Conservation (phyloP, 352 stramenopile species). For the Blastocystis sp. region DNA sequence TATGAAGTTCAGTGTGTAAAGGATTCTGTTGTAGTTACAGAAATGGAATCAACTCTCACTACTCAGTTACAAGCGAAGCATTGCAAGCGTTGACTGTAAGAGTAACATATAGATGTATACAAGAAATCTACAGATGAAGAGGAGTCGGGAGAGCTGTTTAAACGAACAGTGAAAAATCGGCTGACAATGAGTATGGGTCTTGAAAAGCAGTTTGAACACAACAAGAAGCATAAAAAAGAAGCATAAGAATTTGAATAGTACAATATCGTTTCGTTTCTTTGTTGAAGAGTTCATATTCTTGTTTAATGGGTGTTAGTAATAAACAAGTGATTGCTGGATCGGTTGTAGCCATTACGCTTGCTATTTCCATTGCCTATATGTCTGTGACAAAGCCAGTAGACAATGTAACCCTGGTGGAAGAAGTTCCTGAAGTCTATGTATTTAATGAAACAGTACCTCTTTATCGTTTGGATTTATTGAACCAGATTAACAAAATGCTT, state of each 20-base stretch:
- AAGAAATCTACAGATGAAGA: constrained; percentile 45
- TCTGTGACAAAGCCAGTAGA: not conserved
- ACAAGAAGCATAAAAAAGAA: constrained; percentile 29
- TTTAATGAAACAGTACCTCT: constrained; percentile 2
- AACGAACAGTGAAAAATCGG: constrained; percentile 28
- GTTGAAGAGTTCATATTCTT: not conserved
- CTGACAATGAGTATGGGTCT: not conserved
- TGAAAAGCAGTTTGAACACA: constrained; percentile 57
- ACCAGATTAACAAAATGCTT: constrained; percentile 27
- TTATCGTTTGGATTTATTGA: not conserved
- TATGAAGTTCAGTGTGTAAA: constrained; percentile 10
- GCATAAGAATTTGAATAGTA: not conserved
- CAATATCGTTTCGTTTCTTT: not conserved
- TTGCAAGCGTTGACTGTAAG: not conserved
- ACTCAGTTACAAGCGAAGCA: not conserved
- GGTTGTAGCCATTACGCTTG: not conserved
- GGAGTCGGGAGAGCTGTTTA: constrained; percentile 64
- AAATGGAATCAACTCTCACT: not conserved
- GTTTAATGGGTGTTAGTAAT: not conserved
- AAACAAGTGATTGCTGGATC: not conserved
- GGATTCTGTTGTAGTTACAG: not conserved
- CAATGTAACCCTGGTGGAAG: not conserved
- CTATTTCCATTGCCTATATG: constrained; percentile 30
- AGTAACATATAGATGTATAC: constrained; percentile 7
- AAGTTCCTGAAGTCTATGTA: not conserved